Evolutionary conservation across 1,139 yeast genomes (phyloP).

Genomic region (Taphrina betulina): DNA sequence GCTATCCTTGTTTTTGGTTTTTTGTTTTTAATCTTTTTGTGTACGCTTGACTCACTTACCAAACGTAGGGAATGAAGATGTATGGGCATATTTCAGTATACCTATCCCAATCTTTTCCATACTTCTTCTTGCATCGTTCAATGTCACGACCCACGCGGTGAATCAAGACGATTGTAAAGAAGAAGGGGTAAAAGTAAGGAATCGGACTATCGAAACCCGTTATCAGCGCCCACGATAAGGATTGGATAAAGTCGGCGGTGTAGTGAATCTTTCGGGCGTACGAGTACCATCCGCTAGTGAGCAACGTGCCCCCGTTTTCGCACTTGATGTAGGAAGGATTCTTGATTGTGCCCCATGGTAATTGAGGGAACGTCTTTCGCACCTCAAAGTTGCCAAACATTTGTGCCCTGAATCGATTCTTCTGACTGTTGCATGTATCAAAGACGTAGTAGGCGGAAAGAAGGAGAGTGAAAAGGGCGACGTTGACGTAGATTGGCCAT

Average conservation of each 20-base stretch:
- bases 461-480: constrained; percentile 56
- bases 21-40: no score
- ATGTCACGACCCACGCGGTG: constrained; percentile 89
- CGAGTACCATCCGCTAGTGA: constrained; percentile 85
- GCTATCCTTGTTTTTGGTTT: no score
- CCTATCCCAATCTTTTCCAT: constrained; percentile 90
- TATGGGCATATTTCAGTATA: constrained; percentile 88
- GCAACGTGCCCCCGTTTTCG: constrained; percentile 74
- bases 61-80: constrained; percentile 66
- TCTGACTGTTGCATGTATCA: constrained; percentile 93
- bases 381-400: constrained; percentile 73
- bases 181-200: constrained; percentile 94
- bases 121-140: constrained; percentile 76
- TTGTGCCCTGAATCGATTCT: constrained; percentile 85
- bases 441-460: constrained; percentile 81
- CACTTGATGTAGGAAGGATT: constrained; percentile 84
- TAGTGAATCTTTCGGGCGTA: constrained; percentile 92
- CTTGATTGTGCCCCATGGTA: constrained; percentile 76
- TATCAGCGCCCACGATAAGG: constrained; percentile 85
- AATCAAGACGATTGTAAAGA: constrained; percentile 78
- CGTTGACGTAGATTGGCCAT: constrained; percentile 64
- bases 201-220: constrained; percentile 85
- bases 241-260: constrained; percentile 89
- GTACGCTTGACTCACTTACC: constrained; percentile 3
- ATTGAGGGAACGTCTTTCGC: constrained; percentile 88